Evolutionary conservation across 768 basidiomycete genomes (phyloP).

Genomic region (Calocybe gangraenosa): DNA sequence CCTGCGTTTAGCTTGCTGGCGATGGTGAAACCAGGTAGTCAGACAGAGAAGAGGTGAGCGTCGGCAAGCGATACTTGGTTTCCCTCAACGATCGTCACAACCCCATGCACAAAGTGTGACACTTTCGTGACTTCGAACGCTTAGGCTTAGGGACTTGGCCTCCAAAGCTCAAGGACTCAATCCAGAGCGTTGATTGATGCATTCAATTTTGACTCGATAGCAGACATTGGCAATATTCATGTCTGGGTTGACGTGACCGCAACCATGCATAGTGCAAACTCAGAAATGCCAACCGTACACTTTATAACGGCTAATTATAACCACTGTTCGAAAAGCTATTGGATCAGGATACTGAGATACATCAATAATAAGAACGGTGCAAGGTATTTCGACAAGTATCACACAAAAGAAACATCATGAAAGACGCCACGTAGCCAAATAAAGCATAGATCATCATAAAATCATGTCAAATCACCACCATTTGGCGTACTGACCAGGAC

Average conservation of each 20-base stretch:
- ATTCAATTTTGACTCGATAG: too few species aligned
- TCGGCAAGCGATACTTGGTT: slow-evolving; percentile 5
- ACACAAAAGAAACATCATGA: too few species aligned
- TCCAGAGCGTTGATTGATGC: too few species aligned
- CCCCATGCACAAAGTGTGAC: slow-evolving; percentile 10
- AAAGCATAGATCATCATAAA: slow-evolving; percentile 8
- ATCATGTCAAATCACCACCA: slow-evolving; percentile 38
- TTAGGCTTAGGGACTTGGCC: too few species aligned
- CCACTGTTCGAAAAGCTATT: slow-evolving; percentile 2
- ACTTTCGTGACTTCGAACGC: slow-evolving; percentile 4
- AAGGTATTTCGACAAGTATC: too few species aligned
- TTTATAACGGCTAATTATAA: too few species aligned
- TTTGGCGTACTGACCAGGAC: slow-evolving; percentile 49
- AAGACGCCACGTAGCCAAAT: slow-evolving; percentile 8
- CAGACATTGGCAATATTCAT: too few species aligned
- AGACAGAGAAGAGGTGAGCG: slow-evolving; percentile 8
- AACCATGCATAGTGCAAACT: too few species aligned
- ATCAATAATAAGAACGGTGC: not conserved
- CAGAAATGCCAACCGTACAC: too few species aligned
- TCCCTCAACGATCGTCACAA: slow-evolving; percentile 14
- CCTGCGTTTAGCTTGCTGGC: not conserved
- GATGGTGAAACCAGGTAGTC: not conserved
- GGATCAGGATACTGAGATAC: slow-evolving; percentile 3
- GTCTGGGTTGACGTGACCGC: too few species aligned
- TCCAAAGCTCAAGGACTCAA: too few species aligned